A percentile compares a stretch with the other conserved stretches of the same genome.
phyloP scores from a whole-genome alignment of 2,329 filamentous ascomycete species.

The Cercospora berteroae region DNA sequence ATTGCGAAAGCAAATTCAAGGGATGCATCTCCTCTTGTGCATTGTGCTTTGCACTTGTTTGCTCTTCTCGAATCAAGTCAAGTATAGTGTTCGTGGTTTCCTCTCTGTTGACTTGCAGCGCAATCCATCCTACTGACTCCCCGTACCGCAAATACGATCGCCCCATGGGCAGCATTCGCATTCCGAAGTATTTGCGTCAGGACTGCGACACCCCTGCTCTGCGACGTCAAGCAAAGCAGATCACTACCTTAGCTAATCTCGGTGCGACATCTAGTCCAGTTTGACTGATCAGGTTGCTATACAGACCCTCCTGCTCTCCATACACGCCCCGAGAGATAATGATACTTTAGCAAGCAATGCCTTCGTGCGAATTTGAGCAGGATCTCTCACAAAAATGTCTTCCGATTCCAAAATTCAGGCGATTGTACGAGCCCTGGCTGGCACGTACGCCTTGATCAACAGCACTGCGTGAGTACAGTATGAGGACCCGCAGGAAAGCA shows the following conservation, averaged over 20 bases:
- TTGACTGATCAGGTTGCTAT: not conserved
- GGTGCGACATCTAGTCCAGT: not conserved
- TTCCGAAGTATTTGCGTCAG: not conserved
- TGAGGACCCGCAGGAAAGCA: not conserved
- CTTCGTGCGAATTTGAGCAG: not conserved
- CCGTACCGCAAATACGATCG: not conserved
- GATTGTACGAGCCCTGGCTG: constrained; percentile 1
- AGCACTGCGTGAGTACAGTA: not conserved
- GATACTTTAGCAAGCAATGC: not conserved
- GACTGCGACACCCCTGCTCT: not conserved
- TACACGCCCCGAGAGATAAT: not conserved
- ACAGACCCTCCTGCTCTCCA: not conserved
- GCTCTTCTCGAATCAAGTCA: not conserved
- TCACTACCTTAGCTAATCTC: not conserved
- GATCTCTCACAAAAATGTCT: not conserved
- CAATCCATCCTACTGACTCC: not conserved
- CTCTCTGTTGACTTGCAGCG: not conserved
- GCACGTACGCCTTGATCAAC: constrained; percentile 10
- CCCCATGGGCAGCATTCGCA: not conserved
- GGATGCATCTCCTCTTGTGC: not conserved
- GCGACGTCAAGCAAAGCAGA: not conserved
- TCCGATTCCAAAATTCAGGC: not conserved
- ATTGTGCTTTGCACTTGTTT: not conserved
- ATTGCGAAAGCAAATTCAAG: not conserved
- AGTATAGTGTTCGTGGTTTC: not conserved